Base-by-base conservation (phyloP, 2,329 filamentous ascomycete genomes). In the Orbilia oligospora region DNA sequence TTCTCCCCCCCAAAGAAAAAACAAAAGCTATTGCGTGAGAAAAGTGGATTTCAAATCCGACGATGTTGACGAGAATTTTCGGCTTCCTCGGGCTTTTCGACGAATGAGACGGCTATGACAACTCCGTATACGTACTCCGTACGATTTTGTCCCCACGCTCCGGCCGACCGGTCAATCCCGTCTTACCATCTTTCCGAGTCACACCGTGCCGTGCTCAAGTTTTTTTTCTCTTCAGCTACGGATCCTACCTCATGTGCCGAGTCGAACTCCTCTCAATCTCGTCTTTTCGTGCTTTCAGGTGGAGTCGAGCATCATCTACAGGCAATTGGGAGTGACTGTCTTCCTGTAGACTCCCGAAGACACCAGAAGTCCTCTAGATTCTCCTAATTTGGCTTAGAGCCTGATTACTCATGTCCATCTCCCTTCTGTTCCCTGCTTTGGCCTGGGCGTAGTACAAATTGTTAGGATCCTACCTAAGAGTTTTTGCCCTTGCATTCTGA, bases 131-230 rank as follows among this genome's bases (percentile, higher is more conserved):
- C 27, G 27, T 30, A 30, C 27, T 30, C 27, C 61, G 61, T 72
- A 72, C 46, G 46, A 55, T 41, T 18, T 38, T 38, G 64, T 78
- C 75, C 73, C 75, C 68, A 66, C 51, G 71, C 49, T 61, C 69
- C 68, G 68, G 46, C 64, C 67, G 44, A 61, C 63, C 64, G 64
- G 71, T 75, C 71, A 48, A 51, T 68, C 71, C 71, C 71, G 71
- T 68, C 64, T 55, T 33, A 75, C 73, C 61, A 61, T 48, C 53
- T 69, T 66, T 77, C 73, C 73, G 73, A 71, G 46, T 71, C 68
- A 72, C 67, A 71, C 68, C 68, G 68, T 72, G 63, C 53, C 64
- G 58, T 65, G 41, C 53, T 27, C 48, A 27, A 27, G 4, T 41
- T 61, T 27, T 61, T 51, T 51, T 51, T 10, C 38, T 41, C 16